Evolutionary conservation across 768 basidiomycete genomes (phyloP), one percentile per base, ranked within the genome.

Genomic region (Lentinula detonsa): DNA sequence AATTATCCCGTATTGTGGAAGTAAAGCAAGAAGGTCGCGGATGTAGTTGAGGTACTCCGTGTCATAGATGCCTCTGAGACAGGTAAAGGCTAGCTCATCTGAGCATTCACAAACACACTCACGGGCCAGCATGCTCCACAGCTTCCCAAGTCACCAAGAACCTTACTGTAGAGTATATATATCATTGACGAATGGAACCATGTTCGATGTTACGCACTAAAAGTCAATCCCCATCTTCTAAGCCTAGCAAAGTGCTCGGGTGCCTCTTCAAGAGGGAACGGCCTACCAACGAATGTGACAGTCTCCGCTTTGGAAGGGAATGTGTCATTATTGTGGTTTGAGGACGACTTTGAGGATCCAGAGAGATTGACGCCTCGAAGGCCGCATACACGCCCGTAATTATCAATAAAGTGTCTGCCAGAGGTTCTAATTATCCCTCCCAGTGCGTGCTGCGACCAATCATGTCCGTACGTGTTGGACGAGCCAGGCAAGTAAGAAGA

Each of bases 91-190:
- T 13, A 48, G 2, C 28, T 48, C 21, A 4, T 16, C 1, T 21
- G 10, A 48, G 21, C 21, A 42, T 18, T 42, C 10, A 7, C 34
- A 10, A 28, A 11, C 28, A 13, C 7, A 86, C 93, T 65, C 74
- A 95, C 95, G 86, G 91, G 66, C 93, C 96, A 62, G 82, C 85
- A 69, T 98, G 97, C 69, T 98, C 96, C 15, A 98, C 80, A 0
- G 96, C 93, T 71, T 99, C 96, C 96, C 96, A 99, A 1, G 96
- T 95, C 4, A 98, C 85, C 31, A 95, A 85, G 67, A 99, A 93
- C 43, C 95, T 83, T 57, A 97, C 93, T 95, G 60, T 2, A 59
- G 13, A 18, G 59, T 18, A 31, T 18, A 1, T 45, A 40, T 9
- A 61, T 50, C 55, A 53, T 18, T 43, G 50, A 13, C 23, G 18